A percentile compares a stretch with the other conserved stretches of the same genome.
phyloP scores from a whole-genome alignment of 1,284 basidiomycete species.

The Ustilago hordei region DNA sequence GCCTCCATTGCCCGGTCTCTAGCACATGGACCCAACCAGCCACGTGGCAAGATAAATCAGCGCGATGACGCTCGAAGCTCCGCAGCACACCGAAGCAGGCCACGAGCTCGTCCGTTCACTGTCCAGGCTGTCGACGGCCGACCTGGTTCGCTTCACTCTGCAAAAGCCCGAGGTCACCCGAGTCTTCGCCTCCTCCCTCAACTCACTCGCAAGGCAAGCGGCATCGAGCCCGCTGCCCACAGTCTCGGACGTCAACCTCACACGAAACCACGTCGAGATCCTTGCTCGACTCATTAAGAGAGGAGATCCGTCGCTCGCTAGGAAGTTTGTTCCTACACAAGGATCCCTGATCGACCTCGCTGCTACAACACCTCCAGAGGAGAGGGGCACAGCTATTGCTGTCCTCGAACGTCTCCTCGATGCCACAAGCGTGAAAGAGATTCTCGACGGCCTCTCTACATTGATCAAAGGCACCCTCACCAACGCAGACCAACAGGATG shows the following conservation, averaged over 20 bases:
- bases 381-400: background rate
- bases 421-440: constrained; percentile 30
- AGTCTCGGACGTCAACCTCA: background rate
- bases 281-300: constrained; percentile 43
- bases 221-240: constrained; percentile 19
- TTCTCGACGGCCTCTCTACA: constrained; percentile 23
- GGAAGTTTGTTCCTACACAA: constrained; percentile 45
- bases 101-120: constrained; percentile 28
- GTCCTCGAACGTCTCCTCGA: constrained; percentile 50
- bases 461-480: constrained; percentile 18
- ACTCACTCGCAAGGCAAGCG: constrained; percentile 20
- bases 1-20: background rate
- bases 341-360: constrained; percentile 48
- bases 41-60: background rate
- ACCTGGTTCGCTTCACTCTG: constrained; percentile 38
- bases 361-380: constrained; percentile 15
- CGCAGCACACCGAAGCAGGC: constrained; percentile 5
- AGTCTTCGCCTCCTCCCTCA: constrained; percentile 33
- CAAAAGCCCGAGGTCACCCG: constrained; percentile 36
- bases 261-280: constrained; percentile 27
- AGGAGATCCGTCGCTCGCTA: constrained; percentile 50
- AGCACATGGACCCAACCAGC: background rate
- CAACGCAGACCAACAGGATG: background rate
- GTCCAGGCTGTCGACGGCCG: constrained; percentile 20
- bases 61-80: constrained; percentile 15